A percentile compares a stretch with the other conserved stretches of the same genome.
These are phyloP conservation scores for Chlorella sp. DNA, from an alignment of 139 green algal genomes.

Conservation along the genomic window DNA sequence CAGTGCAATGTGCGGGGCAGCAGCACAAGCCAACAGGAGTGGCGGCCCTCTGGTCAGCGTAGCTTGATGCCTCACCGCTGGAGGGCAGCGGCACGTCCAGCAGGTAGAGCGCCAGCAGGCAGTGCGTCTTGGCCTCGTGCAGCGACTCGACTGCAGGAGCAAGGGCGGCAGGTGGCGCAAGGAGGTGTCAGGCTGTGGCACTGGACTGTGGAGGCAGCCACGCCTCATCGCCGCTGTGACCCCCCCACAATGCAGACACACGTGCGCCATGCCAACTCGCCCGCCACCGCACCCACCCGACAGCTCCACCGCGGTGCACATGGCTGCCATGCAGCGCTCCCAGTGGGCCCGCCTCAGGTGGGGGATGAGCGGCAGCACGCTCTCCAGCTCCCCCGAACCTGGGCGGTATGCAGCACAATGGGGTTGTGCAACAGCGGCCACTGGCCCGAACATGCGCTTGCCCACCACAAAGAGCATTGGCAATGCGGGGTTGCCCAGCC, in stretches of 20 bases:
- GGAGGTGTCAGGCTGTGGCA: too few species aligned
- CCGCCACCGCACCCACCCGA: neutral
- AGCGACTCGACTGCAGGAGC: constrained; percentile 7
- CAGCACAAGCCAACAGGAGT: neutral
- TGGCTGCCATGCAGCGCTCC: constrained; percentile 51
- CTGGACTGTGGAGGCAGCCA: too few species aligned
- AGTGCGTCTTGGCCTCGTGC: constrained; percentile 26
- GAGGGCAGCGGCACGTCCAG: constrained; percentile 49
- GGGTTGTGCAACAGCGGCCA: too few species aligned
- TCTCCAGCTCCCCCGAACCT: neutral
- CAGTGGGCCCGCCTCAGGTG: constrained; percentile 30
- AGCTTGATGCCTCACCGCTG: neutral
- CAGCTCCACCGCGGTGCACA: constrained; percentile 23
- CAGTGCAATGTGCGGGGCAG: neutral
- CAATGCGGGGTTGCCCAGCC: too few species aligned
- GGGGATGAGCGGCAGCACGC: constrained; percentile 13
- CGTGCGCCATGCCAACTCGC: too few species aligned
- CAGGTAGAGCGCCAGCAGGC: constrained; percentile 39
- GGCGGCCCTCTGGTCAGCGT: too few species aligned
- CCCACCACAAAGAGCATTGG: too few species aligned
- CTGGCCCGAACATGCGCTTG: too few species aligned
- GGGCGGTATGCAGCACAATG: neutral
- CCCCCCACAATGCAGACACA: neutral
- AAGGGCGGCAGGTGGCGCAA: neutral
- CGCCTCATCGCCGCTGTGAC: neutral